phyloP scores from a whole-genome alignment of 2,329 filamentous ascomycete species.

The Fusarium illudens region DNA sequence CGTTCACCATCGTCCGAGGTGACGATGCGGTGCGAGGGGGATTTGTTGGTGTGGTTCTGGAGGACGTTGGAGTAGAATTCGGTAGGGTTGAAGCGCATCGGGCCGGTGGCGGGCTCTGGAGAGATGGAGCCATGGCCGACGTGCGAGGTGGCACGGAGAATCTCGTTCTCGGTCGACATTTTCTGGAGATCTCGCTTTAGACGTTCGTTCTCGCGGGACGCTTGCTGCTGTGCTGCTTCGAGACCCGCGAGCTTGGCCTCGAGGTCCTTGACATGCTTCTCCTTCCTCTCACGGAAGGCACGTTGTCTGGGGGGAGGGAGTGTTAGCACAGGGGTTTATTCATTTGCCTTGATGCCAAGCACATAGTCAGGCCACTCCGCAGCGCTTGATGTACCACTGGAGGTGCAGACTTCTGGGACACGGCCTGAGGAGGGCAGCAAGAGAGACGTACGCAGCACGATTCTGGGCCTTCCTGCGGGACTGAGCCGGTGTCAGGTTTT shows the following conservation, averaged over 20 bases:
- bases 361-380: background rate
- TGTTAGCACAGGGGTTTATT: conserved; percentile 23
- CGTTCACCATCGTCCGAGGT: conserved; percentile 72
- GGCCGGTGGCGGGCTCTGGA: conserved; percentile 66
- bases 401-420: background rate
- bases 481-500: conserved; percentile 64
- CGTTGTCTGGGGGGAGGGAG: conserved; percentile 71
- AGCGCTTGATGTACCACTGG: background rate
- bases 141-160: conserved; percentile 80
- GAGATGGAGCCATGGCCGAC: conserved; percentile 52
- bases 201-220: conserved; percentile 85
- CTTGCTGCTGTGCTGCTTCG: conserved; percentile 75
- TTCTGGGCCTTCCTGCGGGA: conserved; percentile 69
- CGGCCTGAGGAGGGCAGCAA: background rate
- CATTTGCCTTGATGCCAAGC: background rate
- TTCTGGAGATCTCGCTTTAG: conserved; percentile 85
- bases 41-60: conserved; percentile 68
- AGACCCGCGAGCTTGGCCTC: conserved; percentile 84
- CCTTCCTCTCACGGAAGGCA: conserved; percentile 95
- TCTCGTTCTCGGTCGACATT: conserved; percentile 89
- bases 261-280: conserved; percentile 91
- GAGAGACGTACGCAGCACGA: conserved; percentile 64
- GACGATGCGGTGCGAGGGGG: conserved; percentile 73
- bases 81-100: conserved; percentile 74
- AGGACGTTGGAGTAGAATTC: conserved; percentile 75